phyloP scores from a whole-genome alignment of 2,329 filamentous ascomycete species.

The Neonectria ditissima region DNA sequence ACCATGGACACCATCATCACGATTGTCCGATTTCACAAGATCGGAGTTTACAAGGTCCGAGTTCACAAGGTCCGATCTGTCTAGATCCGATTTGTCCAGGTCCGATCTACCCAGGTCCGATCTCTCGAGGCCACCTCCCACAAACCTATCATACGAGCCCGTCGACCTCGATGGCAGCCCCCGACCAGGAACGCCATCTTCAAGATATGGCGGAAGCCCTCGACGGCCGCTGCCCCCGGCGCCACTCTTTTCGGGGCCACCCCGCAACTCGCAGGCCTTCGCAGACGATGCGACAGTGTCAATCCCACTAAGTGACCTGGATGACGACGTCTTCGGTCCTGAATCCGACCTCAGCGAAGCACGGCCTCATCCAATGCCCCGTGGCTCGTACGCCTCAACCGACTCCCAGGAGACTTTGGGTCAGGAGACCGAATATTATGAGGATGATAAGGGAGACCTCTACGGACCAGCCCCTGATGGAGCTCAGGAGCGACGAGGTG shows the following conservation, averaged over 20 bases:
- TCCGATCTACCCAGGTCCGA: constrained; percentile 56
- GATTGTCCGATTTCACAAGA: constrained; percentile 62
- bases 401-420: constrained; percentile 67
- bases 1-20: constrained; percentile 68
- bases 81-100: constrained; percentile 69
- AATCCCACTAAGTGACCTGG: constrained; percentile 72
- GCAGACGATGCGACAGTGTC: constrained; percentile 77
- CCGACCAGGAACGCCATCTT: constrained; percentile 89
- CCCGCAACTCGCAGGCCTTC: constrained; percentile 64
- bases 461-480: constrained; percentile 90
- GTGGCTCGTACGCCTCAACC: constrained; percentile 65
- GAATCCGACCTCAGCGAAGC: constrained; percentile 65
- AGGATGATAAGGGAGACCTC: constrained; percentile 74
- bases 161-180: constrained; percentile 90
- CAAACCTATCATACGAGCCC: constrained; percentile 82
- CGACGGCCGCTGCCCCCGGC: constrained; percentile 88
- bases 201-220: constrained; percentile 88
- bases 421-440: constrained; percentile 55
- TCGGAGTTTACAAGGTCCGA: constrained; percentile 56
- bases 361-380: constrained; percentile 62
- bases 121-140: constrained; percentile 77
- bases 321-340: constrained; percentile 79
- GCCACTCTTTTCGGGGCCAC: constrained; percentile 78
- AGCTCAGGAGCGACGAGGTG: constrained; percentile 87
- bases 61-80: constrained; percentile 65